Evolutionary conservation across 108 stramenopile species (phyloP).

Genomic region (Discostella pseudostelligera): DNA sequence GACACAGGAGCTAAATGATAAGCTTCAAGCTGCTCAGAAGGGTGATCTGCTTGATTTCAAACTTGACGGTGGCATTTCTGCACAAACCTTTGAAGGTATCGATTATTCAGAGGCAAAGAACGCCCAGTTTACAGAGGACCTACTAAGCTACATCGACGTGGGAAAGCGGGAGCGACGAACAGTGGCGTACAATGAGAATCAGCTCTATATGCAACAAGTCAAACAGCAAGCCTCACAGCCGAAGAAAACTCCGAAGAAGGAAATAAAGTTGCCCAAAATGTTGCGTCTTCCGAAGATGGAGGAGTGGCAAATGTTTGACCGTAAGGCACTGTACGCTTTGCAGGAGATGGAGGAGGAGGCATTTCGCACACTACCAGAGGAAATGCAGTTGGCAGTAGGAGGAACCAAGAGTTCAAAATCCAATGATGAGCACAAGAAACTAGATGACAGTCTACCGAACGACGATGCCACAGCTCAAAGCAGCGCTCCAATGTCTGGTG

Average conservation of each 20-base stretch:
- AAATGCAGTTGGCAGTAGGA: constrained; percentile 7
- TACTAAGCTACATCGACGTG: constrained; percentile 73
- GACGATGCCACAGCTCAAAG: background rate
- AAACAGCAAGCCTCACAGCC: background rate
- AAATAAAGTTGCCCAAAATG: constrained; percentile 83
- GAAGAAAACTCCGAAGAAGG: constrained; percentile 62
- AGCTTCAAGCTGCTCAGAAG: constrained; percentile 91
- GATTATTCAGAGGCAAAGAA: constrained; percentile 74
- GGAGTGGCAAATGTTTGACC: constrained; percentile 96
- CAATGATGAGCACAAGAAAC: background rate
- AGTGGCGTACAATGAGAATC: constrained; percentile 81
- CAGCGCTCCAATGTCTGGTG: background rate
- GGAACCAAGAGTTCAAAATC: constrained; percentile 13
- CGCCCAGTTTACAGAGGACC: constrained; percentile 76
- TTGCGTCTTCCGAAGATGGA: constrained; percentile 91
- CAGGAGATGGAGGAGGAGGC: constrained; percentile 82
- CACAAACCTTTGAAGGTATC: constrained; percentile 88
- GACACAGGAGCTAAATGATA: constrained; percentile 88
- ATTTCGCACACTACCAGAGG: constrained; percentile 36
- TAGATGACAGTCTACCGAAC: background rate
- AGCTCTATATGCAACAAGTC: constrained; percentile 70
- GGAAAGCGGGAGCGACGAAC: constrained; percentile 82
- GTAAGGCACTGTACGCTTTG: constrained; percentile 69
- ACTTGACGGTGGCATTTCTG: constrained; percentile 86
- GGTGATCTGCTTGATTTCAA: constrained; percentile 94